Base-by-base conservation (phyloP, 2,329 filamentous ascomycete genomes). In the Neofusicoccum laricinum region DNA sequence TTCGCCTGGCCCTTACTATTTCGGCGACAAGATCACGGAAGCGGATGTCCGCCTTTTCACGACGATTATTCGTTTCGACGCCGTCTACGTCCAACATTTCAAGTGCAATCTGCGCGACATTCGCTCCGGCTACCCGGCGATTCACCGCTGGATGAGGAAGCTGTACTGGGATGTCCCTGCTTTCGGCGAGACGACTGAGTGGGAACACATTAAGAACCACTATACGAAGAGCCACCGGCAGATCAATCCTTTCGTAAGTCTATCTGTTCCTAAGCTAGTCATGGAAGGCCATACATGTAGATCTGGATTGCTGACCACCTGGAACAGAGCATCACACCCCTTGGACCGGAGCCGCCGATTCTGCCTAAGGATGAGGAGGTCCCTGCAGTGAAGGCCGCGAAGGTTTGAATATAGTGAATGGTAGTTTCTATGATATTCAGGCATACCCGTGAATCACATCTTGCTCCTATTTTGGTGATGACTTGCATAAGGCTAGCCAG, bases 191-290 rank as follows among this genome's bases (percentile, higher is more conserved):
- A 95, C 93, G 66, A 96, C 93, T 21, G 86, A 97, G 77, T 97
- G 96, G 76, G 86, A 96, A 76, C 95, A 99, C 79, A 98, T 98
- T 81, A 97, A 96, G 86, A 90, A 85, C 49, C 87, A 89, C 71
- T 89, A 89, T 73, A 89, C 86, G 2, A 87, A 86, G 80, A 87
- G 84, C 68, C 87, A 89, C 75, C 79, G 75, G 68, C 86, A 88
- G 77, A 89, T 89, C 69, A 89, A 89, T 73, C 85, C 73, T 51
- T 84, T 82, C 75, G 55, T 59, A 36, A 59, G 55, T 59, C 25
- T 49, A 30, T 30, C 25, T 1, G 25, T 11, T 11, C 6, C 36
- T 2, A 10, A 12, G 4, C n/a, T 11, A 2, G 7, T 17, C 2
- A 17, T 3, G 79, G 76, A 67, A 14, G 19, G 32, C 25, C 0